phyloP scores from a whole-genome alignment of 805 yeast genomes.

The Nakazawaea pomicola region DNA sequence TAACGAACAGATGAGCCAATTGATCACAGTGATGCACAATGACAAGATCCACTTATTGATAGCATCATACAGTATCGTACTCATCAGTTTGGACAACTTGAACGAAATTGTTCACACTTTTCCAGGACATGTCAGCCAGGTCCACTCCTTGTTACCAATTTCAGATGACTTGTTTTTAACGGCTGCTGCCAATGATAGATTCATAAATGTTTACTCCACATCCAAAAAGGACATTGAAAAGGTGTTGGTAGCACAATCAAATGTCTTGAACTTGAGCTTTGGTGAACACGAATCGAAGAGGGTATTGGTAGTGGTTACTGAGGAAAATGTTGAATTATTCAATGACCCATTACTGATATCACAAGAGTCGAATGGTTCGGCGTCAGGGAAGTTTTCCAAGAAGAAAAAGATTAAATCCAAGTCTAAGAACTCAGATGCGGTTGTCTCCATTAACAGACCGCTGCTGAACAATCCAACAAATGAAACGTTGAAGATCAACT shows the following conservation, averaged over 20 bases:
- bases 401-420: conserved; percentile 42
- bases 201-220: conserved; percentile 63
- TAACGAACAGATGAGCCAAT: conserved; percentile 18
- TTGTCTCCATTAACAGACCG: conserved; percentile 45
- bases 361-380: conserved; percentile 13
- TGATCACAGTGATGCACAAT: conserved; percentile 18
- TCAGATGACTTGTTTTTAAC: conserved; percentile 50
- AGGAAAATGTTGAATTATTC: conserved; percentile 66
- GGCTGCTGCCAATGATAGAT: conserved; percentile 76
- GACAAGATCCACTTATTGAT: conserved; percentile 42
- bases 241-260: conserved; percentile 68
- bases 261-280: conserved; percentile 42
- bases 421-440: conserved; percentile 47
- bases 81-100: conserved; percentile 38
- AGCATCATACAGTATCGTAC: conserved; percentile 62
- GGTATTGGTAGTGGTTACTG: conserved; percentile 56
- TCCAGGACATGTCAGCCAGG: conserved; percentile 76
- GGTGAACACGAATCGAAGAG: conserved; percentile 28
- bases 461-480: conserved; percentile 22
- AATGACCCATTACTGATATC: conserved; percentile 39
- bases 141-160: conserved; percentile 42
- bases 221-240: conserved; percentile 34
- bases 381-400: conserved; percentile 23
- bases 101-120: conserved; percentile 31
- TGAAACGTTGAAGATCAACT: conserved; percentile 23